Evolutionary conservation across 371 early-diverging fungal species (phyloP), one percentile per base, ranked within the genome.

Genomic region (Capillidium rhysosporum): DNA sequence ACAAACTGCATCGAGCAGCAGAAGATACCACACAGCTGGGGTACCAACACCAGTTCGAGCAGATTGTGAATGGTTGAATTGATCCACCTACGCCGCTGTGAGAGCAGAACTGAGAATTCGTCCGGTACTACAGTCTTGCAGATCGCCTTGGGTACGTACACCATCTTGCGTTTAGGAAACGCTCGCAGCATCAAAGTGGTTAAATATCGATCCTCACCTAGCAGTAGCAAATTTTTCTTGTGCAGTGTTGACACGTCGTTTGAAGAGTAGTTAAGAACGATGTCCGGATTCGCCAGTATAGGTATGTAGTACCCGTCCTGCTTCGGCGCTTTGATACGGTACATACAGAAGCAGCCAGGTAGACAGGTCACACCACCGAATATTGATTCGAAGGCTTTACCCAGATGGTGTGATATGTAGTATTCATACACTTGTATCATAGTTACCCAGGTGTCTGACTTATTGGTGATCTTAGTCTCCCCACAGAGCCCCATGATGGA

Each of bases 1-100:
- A 92, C 84, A 73, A 95, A 95, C 58, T 91, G 98, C 98, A 99
- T 97, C 25, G 91, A 89, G 60, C 91, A 90, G 63, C 92, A 98
- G 61, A 92, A 96, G 43, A 88, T 86, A 0, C 98, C 98, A 64
- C 99, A 98, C 46, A 98, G 73, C 59, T 93, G 82, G 23, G 82
- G 78, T 7, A 98, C 78, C 51, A 86, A 68, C 31, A 94, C 74
- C 34, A 98, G 72, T 64, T 97, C 98, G 57, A 95, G 71, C 55
- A 98, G 64, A 59, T 98, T 98, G 59, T 94, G 94, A 49, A 94
- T 76, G 2, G 98, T 98, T 1, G 95, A 95, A 67, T 98, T 98
- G 70, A 98, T 98, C 98, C 98, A 98, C 46, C 97, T 70, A 52
- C 99, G 78, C 2, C 98, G 75, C 67, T 98, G 99, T 21, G 91